phyloP scores from a whole-genome alignment of 1,139 yeast genomes.

The Debaryomyces sp. region DNA sequence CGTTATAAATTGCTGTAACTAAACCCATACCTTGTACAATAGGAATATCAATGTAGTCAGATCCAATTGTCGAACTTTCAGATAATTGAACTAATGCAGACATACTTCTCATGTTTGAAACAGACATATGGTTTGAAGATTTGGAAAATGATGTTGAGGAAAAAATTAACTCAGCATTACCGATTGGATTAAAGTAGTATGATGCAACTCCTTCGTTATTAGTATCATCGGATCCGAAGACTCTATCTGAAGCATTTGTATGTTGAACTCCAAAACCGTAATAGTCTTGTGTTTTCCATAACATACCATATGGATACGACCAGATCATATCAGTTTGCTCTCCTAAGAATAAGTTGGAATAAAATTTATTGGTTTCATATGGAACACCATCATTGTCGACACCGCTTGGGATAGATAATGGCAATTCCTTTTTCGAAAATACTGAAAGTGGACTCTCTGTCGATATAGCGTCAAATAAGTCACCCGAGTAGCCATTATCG shows the following conservation, averaged over 20 bases:
- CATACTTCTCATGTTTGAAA: slow-evolving; percentile 55
- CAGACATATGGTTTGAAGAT: slow-evolving; percentile 37
- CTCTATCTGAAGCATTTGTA: slow-evolving; percentile 57
- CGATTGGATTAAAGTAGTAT: slow-evolving; percentile 59
- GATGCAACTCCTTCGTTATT: slow-evolving; percentile 28
- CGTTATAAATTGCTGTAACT: slow-evolving; percentile 65
- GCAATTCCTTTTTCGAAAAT: slow-evolving; percentile 50
- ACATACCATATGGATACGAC: slow-evolving; percentile 83
- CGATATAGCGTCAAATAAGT: slow-evolving; percentile 53
- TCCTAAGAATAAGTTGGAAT: slow-evolving; percentile 73
- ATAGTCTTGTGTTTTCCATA: slow-evolving; percentile 49
- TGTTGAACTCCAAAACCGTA: slow-evolving; percentile 74
- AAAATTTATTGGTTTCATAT: slow-evolving; percentile 80
- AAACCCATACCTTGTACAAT: slow-evolving; percentile 81
- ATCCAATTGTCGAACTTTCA: slow-evolving; percentile 21
- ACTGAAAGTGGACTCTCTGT: slow-evolving; percentile 51
- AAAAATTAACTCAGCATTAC: slow-evolving; percentile 53
- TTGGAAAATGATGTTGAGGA: slow-evolving; percentile 54
- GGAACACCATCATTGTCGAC: slow-evolving; percentile 49
- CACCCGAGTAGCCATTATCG: slow-evolving; percentile 18
- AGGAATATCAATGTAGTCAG: slow-evolving; percentile 43
- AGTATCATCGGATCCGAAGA: slow-evolving; percentile 60
- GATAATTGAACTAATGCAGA: slow-evolving; percentile 57
- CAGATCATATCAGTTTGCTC: slow-evolving; percentile 65
- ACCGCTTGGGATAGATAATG: slow-evolving; percentile 52